Evolutionary conservation across 2,329 filamentous ascomycete genomes (phyloP).

Genomic region (Fusarium mundagurra): DNA sequence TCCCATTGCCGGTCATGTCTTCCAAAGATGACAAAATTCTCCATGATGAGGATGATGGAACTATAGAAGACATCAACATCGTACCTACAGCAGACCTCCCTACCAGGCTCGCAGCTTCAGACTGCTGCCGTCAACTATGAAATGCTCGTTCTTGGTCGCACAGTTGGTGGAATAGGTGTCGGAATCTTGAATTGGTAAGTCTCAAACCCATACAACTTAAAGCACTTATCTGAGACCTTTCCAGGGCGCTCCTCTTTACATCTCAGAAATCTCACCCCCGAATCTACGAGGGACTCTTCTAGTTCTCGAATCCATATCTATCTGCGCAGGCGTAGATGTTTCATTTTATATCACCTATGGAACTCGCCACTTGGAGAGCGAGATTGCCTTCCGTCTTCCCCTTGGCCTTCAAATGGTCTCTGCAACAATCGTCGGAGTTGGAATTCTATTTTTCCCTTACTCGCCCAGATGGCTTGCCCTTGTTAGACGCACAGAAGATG

Average conservation of each 20-base stretch:
- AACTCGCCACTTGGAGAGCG: conserved; percentile 44
- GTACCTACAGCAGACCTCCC: background rate
- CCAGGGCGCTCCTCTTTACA: conserved; percentile 53
- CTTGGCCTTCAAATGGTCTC: conserved; percentile 61
- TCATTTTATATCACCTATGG: conserved; percentile 65
- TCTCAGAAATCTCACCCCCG: conserved; percentile 60
- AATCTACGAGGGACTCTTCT: conserved; percentile 60
- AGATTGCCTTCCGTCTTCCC: conserved; percentile 46
- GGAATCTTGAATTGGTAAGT: conserved; percentile 54
- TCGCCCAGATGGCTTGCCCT: conserved; percentile 74
- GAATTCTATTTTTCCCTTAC: background rate
- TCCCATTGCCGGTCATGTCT: background rate
- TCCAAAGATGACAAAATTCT: background rate
- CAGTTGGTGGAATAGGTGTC: conserved; percentile 55
- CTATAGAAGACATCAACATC: background rate
- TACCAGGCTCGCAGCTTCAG: conserved; percentile 18
- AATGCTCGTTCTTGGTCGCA: conserved; percentile 36
- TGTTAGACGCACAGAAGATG: conserved; percentile 72
- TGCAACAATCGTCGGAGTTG: conserved; percentile 39
- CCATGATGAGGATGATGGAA: background rate
- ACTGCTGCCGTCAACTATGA: conserved; percentile 30
- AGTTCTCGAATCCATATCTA: conserved; percentile 56
- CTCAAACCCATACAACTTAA: conserved; percentile 24
- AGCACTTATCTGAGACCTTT: background rate
- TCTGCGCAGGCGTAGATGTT: conserved; percentile 53